Evolutionary conservation across 768 basidiomycete species (phyloP).

Genomic region (Tricholoma saponaceum): DNA sequence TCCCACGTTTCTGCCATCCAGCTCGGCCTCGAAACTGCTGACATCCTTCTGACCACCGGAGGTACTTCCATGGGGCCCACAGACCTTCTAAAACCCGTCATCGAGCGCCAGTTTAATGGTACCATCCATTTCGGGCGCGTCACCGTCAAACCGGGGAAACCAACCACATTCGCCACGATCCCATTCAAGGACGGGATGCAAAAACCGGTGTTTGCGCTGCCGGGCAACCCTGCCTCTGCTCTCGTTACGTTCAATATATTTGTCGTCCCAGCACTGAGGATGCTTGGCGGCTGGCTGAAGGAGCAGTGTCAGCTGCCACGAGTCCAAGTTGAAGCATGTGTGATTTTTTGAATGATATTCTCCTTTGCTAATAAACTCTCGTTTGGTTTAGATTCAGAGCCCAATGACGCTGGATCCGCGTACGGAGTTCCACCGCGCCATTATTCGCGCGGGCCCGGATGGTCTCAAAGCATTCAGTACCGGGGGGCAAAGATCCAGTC

Average conservation of each 20-base stretch:
- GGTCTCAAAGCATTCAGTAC: conserved; percentile 72
- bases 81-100: conserved; percentile 84
- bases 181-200: conserved; percentile 34
- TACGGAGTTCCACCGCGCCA: conserved; percentile 80
- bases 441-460: conserved; percentile 41
- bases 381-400: conserved; percentile 43
- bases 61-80: conserved; percentile 91
- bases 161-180: conserved; percentile 85
- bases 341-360: background rate
- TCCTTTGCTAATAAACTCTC: background rate
- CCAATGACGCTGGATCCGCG: conserved; percentile 68
- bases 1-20: conserved; percentile 56
- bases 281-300: conserved; percentile 63
- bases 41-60: conserved; percentile 80
- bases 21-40: conserved; percentile 56
- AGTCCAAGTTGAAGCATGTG: conserved; percentile 58
- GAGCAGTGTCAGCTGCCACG: conserved; percentile 53
- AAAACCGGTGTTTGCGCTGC: conserved; percentile 79
- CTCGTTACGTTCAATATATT: conserved; percentile 84
- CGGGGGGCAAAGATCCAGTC: conserved; percentile 82
- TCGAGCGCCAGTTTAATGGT: conserved; percentile 74
- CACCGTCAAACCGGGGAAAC: conserved; percentile 80
- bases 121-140: conserved; percentile 85
- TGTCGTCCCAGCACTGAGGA: conserved; percentile 75
- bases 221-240: conserved; percentile 87